Evolutionary conservation across 208 protist genomes (phyloP), one percentile per base, ranked within the genome.

Genomic region (Leishmania mexicana): DNA sequence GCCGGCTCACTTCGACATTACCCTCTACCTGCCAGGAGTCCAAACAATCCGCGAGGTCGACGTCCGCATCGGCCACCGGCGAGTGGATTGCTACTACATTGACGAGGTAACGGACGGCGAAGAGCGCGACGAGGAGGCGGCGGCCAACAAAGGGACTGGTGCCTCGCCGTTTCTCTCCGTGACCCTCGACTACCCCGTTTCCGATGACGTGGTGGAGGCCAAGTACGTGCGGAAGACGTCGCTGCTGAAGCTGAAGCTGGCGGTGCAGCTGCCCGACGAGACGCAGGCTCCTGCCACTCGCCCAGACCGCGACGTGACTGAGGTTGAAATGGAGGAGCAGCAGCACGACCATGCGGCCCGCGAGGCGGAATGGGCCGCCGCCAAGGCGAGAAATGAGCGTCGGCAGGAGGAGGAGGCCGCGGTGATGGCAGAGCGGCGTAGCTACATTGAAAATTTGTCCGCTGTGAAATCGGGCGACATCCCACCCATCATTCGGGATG

Each of bases 41-140:
- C 79, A 87, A 31, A 88, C 91, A 19, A 94, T 96, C 71, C 85
- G 81, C n/a, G 96, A 98, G 80, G 91, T 97, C 7, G 93, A 96
- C 31, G 93, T 97, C 47, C 89, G 90, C 51, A 35, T 96, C 11
- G 85, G 75, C 31, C 64, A 83, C 17, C 89, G 88, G 51, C 81
- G 67, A 42, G 57, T 97, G 19, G 83, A 93, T 71, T 89, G 91
- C 75, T 88, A 83, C 76, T 93, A 93, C 83, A 86, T 94, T 31
- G 94, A 95, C 74, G 80, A 88, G 2, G 85, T 87, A 24, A 68
- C 85, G 45, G 82, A 75, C 0, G 82, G 79, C 8, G 62, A 80
- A 45, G 68, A 76, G 31, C 62, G 58, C 15, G 72, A 85, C 3
- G 53, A 58, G 8, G 68, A 42, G 6, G 75, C 21, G 35, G 67